Evolutionary conservation across 2,329 filamentous ascomycete species (phyloP).

Genomic region (Penicillium sp.): DNA sequence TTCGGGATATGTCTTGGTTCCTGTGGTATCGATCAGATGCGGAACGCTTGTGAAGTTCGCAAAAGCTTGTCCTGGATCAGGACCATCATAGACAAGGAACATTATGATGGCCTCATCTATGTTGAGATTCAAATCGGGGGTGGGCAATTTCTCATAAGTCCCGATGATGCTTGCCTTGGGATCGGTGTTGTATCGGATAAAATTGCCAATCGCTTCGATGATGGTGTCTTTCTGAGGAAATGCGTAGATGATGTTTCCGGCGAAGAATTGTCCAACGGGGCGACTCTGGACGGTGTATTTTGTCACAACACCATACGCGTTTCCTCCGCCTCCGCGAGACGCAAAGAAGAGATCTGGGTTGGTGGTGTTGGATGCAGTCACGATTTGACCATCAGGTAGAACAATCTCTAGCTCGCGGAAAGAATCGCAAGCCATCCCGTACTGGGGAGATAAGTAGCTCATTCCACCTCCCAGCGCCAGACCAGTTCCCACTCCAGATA

Average conservation of each 20-base stretch:
- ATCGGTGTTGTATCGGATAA: constrained; percentile 35
- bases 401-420: constrained; percentile 26
- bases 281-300: constrained; percentile 32
- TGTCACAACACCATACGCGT: constrained; percentile 29
- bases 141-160: constrained; percentile 34
- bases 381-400: constrained; percentile 17
- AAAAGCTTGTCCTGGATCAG: constrained; percentile 33
- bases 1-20: constrained; percentile 32
- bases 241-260: constrained; percentile 31
- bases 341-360: constrained; percentile 24
- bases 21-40: constrained; percentile 29
- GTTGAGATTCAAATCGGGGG: constrained; percentile 29
- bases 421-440: constrained; percentile 30
- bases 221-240: constrained; percentile 29
- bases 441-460: constrained; percentile 29
- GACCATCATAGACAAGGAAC: constrained; percentile 40
- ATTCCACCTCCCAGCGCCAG: constrained; percentile 28
- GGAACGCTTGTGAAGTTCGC: constrained; percentile 36
- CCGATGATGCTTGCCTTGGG: constrained; percentile 37
- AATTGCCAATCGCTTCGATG: constrained; percentile 31
- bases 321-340: constrained; percentile 28
- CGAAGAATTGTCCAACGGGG: constrained; percentile 27
- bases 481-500: constrained; percentile 28
- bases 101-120: constrained; percentile 35
- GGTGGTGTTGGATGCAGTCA: constrained; percentile 14